Evolutionary conservation across 345 rosid genomes (phyloP), one percentile per base, ranked within the genome.

Genomic region (Citrus hindsii): DNA sequence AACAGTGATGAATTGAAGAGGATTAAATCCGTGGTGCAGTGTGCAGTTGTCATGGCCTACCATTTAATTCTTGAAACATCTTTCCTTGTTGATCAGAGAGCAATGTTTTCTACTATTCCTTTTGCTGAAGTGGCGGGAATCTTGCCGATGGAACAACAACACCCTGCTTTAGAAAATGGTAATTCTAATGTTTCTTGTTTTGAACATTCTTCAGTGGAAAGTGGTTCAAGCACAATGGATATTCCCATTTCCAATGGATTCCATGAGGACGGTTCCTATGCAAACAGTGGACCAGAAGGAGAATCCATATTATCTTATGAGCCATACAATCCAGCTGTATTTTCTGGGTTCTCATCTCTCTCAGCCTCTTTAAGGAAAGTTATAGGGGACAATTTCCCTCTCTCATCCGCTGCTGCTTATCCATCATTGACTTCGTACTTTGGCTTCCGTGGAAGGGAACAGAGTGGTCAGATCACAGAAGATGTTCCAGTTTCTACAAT

Each of bases 61-160:
- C 92, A 88, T 87, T 86, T 96, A 77, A 90, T 91, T 80, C 92
- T 96, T n/a, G 99, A 96, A 91, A 92, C 97, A 69, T 90, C 94
- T 69, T 96, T 92, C 83, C 88, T 96, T 13, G 88, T 90, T 83
- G 98, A 96, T 83, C 88, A 86, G 87, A 85, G 86, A 68, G 85
- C 92, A 76, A 96, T 94, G 98, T 92, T 92, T 69, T 90, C 94
- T 63, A 87, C 98, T 55, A 73, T 91, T 82, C 83, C 85, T 63
- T 76, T 85, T 48, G 62, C 88, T 67, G 87, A 83, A 79, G 76
- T 42, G 30, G 78, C 80, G 33, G 80, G 76, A 53, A 67, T 63
- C 38, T 73, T 79, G 69, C 81, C 74, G 40, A 66, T 58, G 73
- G 82, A 72, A 69, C 73, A 51, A 32, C 85, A 75, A 53, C 70